phyloP scores from a whole-genome alignment of 2,329 filamentous ascomycete species.

The Fusarium palustre region DNA sequence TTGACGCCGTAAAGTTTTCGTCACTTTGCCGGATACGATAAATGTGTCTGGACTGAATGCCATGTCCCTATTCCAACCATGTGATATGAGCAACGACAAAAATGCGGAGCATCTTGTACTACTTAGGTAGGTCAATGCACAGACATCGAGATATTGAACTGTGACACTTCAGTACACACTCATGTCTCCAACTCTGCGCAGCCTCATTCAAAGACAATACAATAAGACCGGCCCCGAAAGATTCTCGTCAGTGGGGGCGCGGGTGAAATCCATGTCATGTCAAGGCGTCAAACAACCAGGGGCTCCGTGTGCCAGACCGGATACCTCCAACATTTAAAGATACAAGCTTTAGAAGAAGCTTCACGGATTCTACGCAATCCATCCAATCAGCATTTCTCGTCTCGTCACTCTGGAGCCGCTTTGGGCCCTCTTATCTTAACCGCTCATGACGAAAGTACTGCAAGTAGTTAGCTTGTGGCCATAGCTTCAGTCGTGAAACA shows the following conservation, averaged over 20 bases:
- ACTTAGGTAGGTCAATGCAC: accelerated
- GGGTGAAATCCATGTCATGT: neutral
- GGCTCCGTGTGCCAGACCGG: neutral
- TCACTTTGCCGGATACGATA: neutral
- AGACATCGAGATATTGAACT: neutral
- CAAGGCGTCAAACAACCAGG: neutral
- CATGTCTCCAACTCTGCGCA: neutral
- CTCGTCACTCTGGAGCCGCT: neutral
- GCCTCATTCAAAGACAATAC: neutral
- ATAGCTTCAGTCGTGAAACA: neutral
- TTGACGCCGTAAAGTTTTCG: neutral
- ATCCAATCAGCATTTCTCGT: neutral
- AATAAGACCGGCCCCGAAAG: neutral
- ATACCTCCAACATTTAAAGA: neutral
- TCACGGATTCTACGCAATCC: neutral
- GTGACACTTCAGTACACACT: neutral
- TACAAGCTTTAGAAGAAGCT: neutral
- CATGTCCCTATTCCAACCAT: too few relatives aligned
- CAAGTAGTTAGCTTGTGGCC: neutral
- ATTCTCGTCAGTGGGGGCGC: neutral
- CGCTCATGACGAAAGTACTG: neutral
- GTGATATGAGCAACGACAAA: neutral
- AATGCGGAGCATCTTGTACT: neutral
- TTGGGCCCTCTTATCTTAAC: neutral
- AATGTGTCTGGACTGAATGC: neutral